phyloP scores from a whole-genome alignment of 2,329 filamentous ascomycete species.

The Knoxdaviesia proteae region DNA sequence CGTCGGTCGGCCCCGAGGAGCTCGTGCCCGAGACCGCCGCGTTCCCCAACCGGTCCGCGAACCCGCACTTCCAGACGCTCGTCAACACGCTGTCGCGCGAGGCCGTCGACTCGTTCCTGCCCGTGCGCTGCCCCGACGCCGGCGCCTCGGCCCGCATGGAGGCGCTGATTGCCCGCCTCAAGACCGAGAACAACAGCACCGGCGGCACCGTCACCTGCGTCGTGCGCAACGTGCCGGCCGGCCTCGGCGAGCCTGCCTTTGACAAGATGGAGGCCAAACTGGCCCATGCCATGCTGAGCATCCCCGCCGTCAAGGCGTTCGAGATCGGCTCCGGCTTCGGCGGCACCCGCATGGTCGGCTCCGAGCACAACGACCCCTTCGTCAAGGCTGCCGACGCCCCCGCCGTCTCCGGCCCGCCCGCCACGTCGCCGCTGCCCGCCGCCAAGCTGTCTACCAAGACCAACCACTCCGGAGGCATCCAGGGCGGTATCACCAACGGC shows the following conservation, averaged over 20 bases:
- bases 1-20: slow-evolving; percentile 60
- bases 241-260: slow-evolving; percentile 84
- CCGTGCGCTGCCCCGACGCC: slow-evolving; percentile 65
- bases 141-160: slow-evolving; percentile 51
- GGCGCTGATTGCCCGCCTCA: slow-evolving; percentile 54
- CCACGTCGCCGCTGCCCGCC: slow-evolving; percentile 24
- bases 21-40: slow-evolving; percentile 52
- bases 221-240: slow-evolving; percentile 65
- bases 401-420: slow-evolving; percentile 21
- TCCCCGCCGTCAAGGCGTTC: slow-evolving; percentile 88
- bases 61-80: slow-evolving; percentile 61
- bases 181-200: slow-evolving; percentile 68
- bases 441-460: slow-evolving; percentile 59
- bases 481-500: slow-evolving; percentile 89
- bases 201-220: slow-evolving; percentile 91
- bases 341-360: slow-evolving; percentile 69
- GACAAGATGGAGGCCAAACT: slow-evolving; percentile 87
- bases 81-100: slow-evolving; percentile 51
- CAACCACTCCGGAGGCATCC: slow-evolving; percentile 87
- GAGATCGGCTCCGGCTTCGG: slow-evolving; percentile 87
- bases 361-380: slow-evolving; percentile 83
- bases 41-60: slow-evolving; percentile 47
- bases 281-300: slow-evolving; percentile 83
- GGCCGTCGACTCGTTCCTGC: slow-evolving; percentile 65
- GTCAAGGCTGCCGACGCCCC: slow-evolving; percentile 20